A percentile compares a stretch with the other conserved stretches of the same genome.
Evolutionary conservation across 148 eudicot species (phyloP).

Genomic region (Rhododendron griersonianum): DNA sequence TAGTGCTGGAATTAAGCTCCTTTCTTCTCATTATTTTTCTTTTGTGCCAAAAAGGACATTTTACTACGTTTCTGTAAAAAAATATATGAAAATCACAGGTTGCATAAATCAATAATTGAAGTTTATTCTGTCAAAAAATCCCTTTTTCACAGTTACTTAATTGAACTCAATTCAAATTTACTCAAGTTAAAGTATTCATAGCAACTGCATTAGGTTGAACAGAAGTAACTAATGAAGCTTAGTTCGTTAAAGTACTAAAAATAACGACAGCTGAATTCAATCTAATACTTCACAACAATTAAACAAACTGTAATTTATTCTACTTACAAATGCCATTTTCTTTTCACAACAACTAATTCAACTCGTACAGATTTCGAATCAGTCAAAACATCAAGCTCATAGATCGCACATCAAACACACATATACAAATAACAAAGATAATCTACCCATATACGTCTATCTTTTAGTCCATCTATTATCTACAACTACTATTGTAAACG

Average conservation of each 20-base stretch:
- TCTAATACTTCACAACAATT: not conserved
- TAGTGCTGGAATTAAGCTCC: not conserved
- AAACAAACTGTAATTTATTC: not conserved
- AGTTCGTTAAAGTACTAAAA: not conserved
- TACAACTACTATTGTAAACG: not conserved
- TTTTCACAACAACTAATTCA: not conserved
- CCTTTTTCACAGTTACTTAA: not conserved
- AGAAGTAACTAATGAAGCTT: not conserved
- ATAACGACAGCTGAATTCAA: not conserved
- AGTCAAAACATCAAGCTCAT: not conserved
- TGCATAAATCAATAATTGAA: not conserved
- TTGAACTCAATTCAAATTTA: not conserved
- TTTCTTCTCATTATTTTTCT: not conserved
- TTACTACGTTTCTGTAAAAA: not conserved
- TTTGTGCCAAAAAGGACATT: not conserved
- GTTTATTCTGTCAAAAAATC: not conserved
- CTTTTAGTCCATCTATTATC: not conserved
- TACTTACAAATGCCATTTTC: not conserved
- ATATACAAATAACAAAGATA: not conserved
- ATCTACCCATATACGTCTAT: not conserved
- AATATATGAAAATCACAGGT: not conserved
- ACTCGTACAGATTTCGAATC: not conserved
- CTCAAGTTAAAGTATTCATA: not conserved
- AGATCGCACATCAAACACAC: not conserved
- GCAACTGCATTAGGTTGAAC: not conserved